Evolutionary conservation across 345 rosid genomes (phyloP), one percentile per base, ranked within the genome.

Genomic region (Eucalyptus sideroxylon): DNA sequence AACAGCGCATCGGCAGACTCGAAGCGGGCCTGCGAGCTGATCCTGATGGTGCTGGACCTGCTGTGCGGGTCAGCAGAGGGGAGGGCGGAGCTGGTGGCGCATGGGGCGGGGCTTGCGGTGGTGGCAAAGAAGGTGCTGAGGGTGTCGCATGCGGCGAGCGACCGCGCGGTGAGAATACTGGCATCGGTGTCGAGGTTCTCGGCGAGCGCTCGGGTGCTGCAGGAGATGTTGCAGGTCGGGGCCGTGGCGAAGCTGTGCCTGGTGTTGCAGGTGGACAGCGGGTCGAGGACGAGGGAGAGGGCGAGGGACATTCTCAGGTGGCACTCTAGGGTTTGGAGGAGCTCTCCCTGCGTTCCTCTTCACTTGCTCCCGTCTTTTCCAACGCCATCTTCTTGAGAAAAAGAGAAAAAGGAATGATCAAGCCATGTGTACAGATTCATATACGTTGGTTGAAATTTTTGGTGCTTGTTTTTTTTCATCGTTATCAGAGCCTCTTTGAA

Each of bases 61-160:
- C 91, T 94, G 4, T 93, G 97, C 19, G 92, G 94, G 3, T 94
- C 95, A 6, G 97, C 97, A 0, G 95, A 95, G 56, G 96, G 97
- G 51, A 72, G 97, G 86, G 93, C 94, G 26, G 95, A 95, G 94
- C 42, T 95, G 49, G 55, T 95, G 90, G 91, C 90, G 16, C 96
- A 95, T n/a, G 95, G 90, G 30, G 97, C 92, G 1, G 97, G 97
- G 47, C 55, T 95, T 4, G 97, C 97, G 2, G 87, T 93, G 10
- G 95, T 94, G 51, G 93, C 97, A 11, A 95, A 95, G 95, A 95
- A 94, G 87, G 93, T 95, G 59, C 93, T 94, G 13, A 90, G 96
- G 89, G 94, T 95, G 65, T 93, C 95, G 6, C 96, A 93, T 15
- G 90, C 86, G 88, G 96, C 91, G 9, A 94, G 91, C 50, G 94